Conservation (phyloP, 2,329 filamentous ascomycete species). For the Bipolaris oryzae region DNA sequence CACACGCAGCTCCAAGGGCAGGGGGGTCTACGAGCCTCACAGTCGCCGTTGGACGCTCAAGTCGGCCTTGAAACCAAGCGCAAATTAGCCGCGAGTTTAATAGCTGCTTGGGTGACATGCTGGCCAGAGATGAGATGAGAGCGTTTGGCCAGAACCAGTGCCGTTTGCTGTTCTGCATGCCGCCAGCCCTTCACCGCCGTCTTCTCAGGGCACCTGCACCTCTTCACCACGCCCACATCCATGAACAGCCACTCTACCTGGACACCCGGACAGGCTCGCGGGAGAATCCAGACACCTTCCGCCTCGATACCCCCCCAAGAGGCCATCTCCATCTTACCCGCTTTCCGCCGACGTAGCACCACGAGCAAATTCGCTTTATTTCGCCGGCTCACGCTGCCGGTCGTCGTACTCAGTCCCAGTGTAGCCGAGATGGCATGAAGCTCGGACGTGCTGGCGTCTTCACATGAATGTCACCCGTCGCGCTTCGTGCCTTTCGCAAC, state of each 20-base stretch:
- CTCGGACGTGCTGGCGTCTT: constrained; percentile 9
- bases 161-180: background rate
- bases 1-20: constrained; percentile 13
- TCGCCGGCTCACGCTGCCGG: background rate
- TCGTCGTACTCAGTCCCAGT: background rate
- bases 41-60: constrained; percentile 7
- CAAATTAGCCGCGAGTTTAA: constrained; percentile 5
- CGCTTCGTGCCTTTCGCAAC: constrained; percentile 1
- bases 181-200: background rate
- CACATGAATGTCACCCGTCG: constrained; percentile 8
- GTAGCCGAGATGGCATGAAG: background rate
- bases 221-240: background rate
- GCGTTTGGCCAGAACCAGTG: background rate
- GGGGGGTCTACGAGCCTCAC: constrained; percentile 13
- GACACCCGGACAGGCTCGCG: background rate
- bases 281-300: background rate
- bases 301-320: no score
- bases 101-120: background rate
- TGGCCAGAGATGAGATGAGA: background rate
- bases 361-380: background rate
- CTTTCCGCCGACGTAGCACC: background rate
- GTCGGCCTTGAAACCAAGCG: constrained; percentile 14
- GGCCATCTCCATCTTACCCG: background rate
- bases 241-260: background rate
- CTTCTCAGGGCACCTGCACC: background rate